Evolutionary conservation across 2,329 filamentous ascomycete genomes (phyloP), one percentile per base, ranked within the genome.

Genomic region (Bisporella sp.): DNA sequence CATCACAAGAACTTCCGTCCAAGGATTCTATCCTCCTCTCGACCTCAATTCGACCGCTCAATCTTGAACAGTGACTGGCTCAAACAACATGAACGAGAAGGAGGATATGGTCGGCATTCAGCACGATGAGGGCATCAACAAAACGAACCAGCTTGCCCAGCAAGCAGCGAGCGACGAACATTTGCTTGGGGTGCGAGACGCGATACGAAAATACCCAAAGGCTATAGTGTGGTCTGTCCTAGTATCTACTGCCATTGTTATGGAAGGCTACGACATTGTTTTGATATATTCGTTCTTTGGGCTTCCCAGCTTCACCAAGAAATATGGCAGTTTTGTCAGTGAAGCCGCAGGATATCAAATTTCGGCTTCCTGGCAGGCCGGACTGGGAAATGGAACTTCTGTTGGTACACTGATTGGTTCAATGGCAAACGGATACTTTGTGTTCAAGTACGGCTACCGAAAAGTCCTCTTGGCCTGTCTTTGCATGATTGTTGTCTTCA

Each of bases 361-460:
- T 42, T 50, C 59, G n/a, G 61, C 61, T 2, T 13, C 53, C 5
- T 65, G 63, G 63, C 61, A 65, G 51, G 49, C 54, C 5, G 62
- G 51, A 1, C 35, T 65, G 3, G 52, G 47, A 6, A 60, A 58
- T 41, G 59, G 50, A 3, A 52, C 57, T n/a, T 47, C 47, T 28
- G 48, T 54, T 42, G 63, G 63, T 1, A 51, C 59, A 6, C 71
- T 73, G 29, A 71, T 75, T 52, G 73, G 73, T 9, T 63, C 73
- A 2, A 68, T 73, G 45, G 65, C 29, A 21, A 74, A 74, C 51
- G 73, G 73, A 29, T 73, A 67, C 62, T 66, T 71, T 6, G 72
- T 70, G 29, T 70, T 74, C 51, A 66, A 66, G 4, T 73, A 73
- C 51, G 73, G 73, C 46, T 73, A 75, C 49, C 69, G 71, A 29